These are phyloP conservation scores for Didymella exigua DNA, from an alignment of 2,329 filamentous ascomycete genomes.

Conservation along the genomic window DNA sequence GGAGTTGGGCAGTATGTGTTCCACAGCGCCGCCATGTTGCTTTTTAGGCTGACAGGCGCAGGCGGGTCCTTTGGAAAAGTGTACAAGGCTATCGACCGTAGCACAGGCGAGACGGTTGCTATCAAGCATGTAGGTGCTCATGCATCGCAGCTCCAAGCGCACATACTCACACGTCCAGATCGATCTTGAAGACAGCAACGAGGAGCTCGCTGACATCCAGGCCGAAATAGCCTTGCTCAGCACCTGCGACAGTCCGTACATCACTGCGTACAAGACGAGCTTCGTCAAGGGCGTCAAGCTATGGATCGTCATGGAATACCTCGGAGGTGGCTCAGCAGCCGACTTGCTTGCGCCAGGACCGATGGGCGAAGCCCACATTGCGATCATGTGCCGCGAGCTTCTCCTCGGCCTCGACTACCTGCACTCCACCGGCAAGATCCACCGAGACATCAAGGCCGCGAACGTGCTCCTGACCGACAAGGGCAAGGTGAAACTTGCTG, in stretches of 20 bases:
- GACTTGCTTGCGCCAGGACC: constrained; percentile 90
- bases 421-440: constrained; percentile 92
- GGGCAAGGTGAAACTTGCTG: constrained; percentile 92
- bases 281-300: constrained; percentile 96
- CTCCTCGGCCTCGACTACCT: constrained; percentile 90
- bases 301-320: constrained; percentile 99
- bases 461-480: constrained; percentile 91
- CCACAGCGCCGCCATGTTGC: not conserved
- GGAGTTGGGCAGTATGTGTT: constrained; percentile 83
- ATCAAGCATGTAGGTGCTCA: constrained; percentile 83
- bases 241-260: constrained; percentile 90
- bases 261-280: constrained; percentile 95
- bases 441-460: constrained; percentile 95
- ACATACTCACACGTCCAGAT: constrained; percentile 64
- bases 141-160: not conserved
- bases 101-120: constrained; percentile 89
- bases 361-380: constrained; percentile 88
- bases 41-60: constrained; percentile 48
- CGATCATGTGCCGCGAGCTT: constrained; percentile 91
- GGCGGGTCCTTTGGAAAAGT: constrained; percentile 96
- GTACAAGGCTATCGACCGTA: constrained; percentile 92
- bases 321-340: constrained; percentile 92
- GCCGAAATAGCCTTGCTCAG: constrained; percentile 95
- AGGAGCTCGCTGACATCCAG: constrained; percentile 98
- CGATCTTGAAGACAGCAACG: constrained; percentile 96